A percentile compares a stretch with the other conserved stretches of the same genome.
phyloP scores from a whole-genome alignment of 306 rosid genomes.

The Malus asiatica region DNA sequence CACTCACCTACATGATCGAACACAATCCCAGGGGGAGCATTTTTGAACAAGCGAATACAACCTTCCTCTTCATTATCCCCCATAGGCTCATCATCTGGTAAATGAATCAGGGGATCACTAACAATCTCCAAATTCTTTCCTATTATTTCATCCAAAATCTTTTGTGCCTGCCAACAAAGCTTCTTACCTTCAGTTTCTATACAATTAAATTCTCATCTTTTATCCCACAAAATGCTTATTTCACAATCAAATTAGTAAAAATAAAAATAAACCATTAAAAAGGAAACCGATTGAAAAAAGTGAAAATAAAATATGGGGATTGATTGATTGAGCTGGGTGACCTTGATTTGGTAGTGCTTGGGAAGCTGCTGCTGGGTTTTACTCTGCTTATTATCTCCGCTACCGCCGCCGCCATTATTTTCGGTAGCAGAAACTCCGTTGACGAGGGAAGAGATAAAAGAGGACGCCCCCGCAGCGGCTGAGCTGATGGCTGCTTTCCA shows the following conservation, averaged over 20 bases:
- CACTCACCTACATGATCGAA: constrained; percentile 60
- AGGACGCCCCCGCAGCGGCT: constrained; percentile 39
- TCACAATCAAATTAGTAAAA: not conserved
- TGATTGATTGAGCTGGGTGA: constrained; percentile 2
- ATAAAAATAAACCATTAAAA: not conserved
- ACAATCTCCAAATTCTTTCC: constrained; percentile 64
- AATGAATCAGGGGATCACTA: constrained; percentile 23
- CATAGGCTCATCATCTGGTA: constrained; percentile 33
- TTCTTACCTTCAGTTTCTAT: not conserved
- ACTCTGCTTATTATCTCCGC: constrained; percentile 18
- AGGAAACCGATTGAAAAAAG: not conserved
- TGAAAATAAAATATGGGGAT: not conserved
- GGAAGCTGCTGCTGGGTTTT: constrained; percentile 25
- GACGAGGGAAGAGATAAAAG: constrained; percentile 33
- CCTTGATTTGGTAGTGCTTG: constrained; percentile 89
- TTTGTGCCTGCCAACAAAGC: constrained; percentile 56
- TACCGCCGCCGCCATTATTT: not conserved
- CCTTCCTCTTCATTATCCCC: constrained; percentile 38
- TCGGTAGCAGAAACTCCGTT: constrained; percentile 27
- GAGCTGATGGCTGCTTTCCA: constrained; percentile 77
- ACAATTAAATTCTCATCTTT: not conserved
- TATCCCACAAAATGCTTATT: not conserved
- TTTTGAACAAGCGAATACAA: constrained; percentile 70
- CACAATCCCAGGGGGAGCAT: constrained; percentile 63
- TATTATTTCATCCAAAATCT: constrained; percentile 59